These are phyloP conservation scores for Meira miltonrushii DNA, from an alignment of 1,284 basidiomycete species.

Conservation along the genomic window DNA sequence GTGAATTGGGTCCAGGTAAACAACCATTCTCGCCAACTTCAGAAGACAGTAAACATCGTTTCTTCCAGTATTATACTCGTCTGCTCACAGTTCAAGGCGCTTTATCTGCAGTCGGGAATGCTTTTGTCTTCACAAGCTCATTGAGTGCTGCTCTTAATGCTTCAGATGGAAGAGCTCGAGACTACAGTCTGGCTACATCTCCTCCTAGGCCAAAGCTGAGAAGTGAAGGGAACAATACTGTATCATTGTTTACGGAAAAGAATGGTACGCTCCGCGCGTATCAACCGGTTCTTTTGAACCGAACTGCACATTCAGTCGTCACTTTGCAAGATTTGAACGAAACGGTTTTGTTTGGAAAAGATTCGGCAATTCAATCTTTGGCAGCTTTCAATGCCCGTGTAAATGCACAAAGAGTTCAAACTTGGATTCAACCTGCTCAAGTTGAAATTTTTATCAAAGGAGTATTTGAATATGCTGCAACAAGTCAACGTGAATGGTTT, in stretches of 20 bases:
- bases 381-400: slow-evolving; percentile 9
- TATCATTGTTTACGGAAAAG: no score
- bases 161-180: neutral
- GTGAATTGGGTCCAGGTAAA: slow-evolving; percentile 8
- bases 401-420: slow-evolving; percentile 7
- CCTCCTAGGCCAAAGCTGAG: neutral
- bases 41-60: slow-evolving; percentile 1
- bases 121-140: slow-evolving; percentile 2
- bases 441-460: slow-evolving; percentile 9
- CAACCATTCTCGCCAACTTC: slow-evolving; percentile 7
- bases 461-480: slow-evolving; percentile 10
- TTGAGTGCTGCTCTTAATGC: slow-evolving; percentile 5
- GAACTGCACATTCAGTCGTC: neutral
- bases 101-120: slow-evolving; percentile 3
- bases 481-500: slow-evolving; percentile 9
- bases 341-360: slow-evolving; percentile 6
- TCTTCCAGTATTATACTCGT: slow-evolving; percentile 10
- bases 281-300: neutral
- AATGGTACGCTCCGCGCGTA: neutral
- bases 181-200: neutral
- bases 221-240: neutral
- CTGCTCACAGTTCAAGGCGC: slow-evolving; percentile 5
- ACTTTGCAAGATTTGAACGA: neutral
- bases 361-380: neutral
- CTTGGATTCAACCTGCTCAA: slow-evolving; percentile 13